These are phyloP conservation scores for Arachis stenosperma DNA, from an alignment of 306 rosid genomes.

Conservation along the genomic window DNA sequence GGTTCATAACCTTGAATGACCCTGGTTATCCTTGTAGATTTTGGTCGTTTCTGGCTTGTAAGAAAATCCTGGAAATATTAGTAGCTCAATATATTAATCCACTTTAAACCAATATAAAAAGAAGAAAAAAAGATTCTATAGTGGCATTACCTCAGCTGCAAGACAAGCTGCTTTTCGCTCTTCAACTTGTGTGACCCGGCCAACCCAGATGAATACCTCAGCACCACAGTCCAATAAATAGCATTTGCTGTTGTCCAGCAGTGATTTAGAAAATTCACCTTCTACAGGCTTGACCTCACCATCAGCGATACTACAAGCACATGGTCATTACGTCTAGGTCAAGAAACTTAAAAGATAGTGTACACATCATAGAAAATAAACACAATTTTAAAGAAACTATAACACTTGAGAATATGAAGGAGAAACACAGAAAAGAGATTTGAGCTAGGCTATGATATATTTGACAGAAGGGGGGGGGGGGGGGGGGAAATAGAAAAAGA, in stretches of 20 bases:
- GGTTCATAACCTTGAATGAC: constrained; percentile 96
- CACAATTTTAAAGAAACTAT: constrained; percentile 13
- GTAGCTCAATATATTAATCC: constrained; percentile 29
- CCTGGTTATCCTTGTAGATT: constrained; percentile 81
- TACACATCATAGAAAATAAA: constrained; percentile 24
- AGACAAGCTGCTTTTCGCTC: constrained; percentile 88
- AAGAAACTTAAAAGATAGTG: constrained; percentile 32
- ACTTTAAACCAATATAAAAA: constrained; percentile 37
- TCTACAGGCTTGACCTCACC: constrained; percentile 78
- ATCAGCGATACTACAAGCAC: constrained; percentile 66
- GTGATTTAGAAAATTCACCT: constrained; percentile 82
- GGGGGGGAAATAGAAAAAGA: too few species aligned
- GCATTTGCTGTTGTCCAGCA: constrained; percentile 88
- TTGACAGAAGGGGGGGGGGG: not conserved
- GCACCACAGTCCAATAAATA: constrained; percentile 94
- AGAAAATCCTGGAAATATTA: constrained; percentile 72
- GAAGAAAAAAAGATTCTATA: constrained; percentile 30
- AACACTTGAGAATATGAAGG: constrained; percentile 19
- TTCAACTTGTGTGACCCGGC: constrained; percentile 95
- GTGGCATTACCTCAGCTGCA: constrained; percentile 79
- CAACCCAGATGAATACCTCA: constrained; percentile 92
- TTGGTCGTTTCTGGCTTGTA: constrained; percentile 82
- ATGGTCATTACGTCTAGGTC: constrained; percentile 34
- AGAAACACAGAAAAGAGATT: constrained; percentile 16
- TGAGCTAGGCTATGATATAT: not conserved